Evolutionary conservation across 495 filamentous ascomycete species (phyloP).

Genomic region (Talaromyces thailandensis): DNA sequence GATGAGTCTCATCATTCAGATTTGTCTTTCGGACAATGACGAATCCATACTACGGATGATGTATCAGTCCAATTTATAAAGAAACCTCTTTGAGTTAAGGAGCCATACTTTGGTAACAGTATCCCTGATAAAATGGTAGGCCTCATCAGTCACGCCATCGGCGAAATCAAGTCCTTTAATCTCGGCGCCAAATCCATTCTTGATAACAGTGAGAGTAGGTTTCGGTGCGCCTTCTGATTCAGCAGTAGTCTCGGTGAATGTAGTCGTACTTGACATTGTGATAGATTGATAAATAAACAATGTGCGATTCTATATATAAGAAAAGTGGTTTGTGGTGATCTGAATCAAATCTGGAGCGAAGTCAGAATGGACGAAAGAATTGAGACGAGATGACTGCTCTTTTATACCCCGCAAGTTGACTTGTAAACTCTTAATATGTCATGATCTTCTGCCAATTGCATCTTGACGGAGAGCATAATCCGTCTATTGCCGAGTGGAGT

Average conservation of each 20-base stretch:
- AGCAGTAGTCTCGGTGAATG: background rate
- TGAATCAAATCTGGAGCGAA: background rate
- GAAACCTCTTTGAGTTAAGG: background rate
- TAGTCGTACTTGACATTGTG: background rate
- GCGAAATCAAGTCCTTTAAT: background rate
- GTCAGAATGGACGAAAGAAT: background rate
- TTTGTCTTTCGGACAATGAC: background rate
- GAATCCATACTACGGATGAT: background rate
- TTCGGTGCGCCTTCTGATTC: background rate
- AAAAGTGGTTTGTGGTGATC: background rate
- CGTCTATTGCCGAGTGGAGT: background rate
- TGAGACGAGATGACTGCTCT: background rate
- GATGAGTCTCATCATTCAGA: background rate
- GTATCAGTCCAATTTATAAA: background rate
- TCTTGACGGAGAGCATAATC: background rate
- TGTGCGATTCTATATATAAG: background rate
- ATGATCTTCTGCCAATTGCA: background rate
- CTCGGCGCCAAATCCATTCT: background rate
- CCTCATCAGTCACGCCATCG: background rate
- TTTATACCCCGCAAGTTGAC: background rate
- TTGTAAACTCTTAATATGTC: background rate
- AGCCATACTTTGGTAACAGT: background rate
- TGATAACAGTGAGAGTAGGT: background rate
- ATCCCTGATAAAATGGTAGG: background rate
- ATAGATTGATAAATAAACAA: background rate